These are phyloP conservation scores for Nakazawaea wyomingensis DNA, from an alignment of 805 yeast genomes.

Conservation along the genomic window DNA sequence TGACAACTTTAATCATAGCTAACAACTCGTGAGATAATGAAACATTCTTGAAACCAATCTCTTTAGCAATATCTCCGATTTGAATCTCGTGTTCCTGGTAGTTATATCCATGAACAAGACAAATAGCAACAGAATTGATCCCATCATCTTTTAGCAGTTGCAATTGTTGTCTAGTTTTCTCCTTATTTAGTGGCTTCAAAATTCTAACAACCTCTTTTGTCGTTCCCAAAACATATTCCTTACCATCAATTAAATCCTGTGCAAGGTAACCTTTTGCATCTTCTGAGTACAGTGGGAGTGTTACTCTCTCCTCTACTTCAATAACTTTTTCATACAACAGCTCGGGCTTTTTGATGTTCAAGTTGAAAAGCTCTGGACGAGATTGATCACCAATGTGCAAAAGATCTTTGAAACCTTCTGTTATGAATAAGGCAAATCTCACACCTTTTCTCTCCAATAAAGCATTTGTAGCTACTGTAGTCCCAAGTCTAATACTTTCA, in stretches of 20 bases:
- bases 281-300: constrained; percentile 33
- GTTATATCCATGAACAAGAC: constrained; percentile 31
- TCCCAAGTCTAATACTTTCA: constrained; percentile 40
- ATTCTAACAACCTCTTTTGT: constrained; percentile 35
- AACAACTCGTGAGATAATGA: constrained; percentile 30
- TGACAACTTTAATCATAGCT: constrained; percentile 34
- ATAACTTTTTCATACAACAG: constrained; percentile 39
- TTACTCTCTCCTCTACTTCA: constrained; percentile 53
- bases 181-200: constrained; percentile 28
- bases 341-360: constrained; percentile 42
- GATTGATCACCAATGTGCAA: constrained; percentile 49
- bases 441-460: constrained; percentile 49
- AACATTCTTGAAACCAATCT: constrained; percentile 45
- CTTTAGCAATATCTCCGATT: constrained; percentile 28
- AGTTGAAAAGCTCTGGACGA: constrained; percentile 45
- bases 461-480: constrained; percentile 52
- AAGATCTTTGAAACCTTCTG: constrained; percentile 47
- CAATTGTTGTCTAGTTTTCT: constrained; percentile 19
- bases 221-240: constrained; percentile 28
- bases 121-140: constrained; percentile 29
- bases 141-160: constrained; percentile 20
- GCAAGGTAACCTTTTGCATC: constrained; percentile 22
- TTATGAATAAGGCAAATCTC: constrained; percentile 39
- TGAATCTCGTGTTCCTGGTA: constrained; percentile 32
- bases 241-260: constrained; percentile 20